Percentiles rank a stretch among this genome's conserved stretches.
Conservation (phyloP, 164 flowering plant genomes). For the Berberis vulgaris region DNA sequence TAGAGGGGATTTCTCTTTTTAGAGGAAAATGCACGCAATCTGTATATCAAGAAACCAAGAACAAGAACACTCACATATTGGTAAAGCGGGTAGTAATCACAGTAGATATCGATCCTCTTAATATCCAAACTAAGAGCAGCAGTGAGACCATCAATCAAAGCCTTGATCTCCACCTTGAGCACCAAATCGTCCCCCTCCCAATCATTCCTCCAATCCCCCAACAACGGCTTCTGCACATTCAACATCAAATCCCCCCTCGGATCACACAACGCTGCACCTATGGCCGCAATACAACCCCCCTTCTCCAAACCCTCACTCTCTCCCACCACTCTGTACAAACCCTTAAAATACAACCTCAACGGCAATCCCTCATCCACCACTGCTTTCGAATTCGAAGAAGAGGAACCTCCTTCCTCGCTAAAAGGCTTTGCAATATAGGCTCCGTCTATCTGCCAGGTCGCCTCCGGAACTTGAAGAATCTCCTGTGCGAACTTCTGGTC, state of each 20-base stretch:
- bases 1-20: too few species aligned
- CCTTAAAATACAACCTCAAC: conserved; percentile 58
- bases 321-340: conserved; percentile 41
- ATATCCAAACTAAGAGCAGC: conserved; percentile 47
- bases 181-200: conserved; percentile 12
- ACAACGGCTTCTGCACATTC: conserved; percentile 43
- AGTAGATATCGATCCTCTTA: conserved; percentile 30
- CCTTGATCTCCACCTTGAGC: conserved; percentile 33
- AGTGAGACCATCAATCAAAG: conserved; percentile 61
- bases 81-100: conserved; percentile 36
- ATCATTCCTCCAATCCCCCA: conserved; percentile 6
- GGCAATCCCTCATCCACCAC: background rate
- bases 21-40: background rate
- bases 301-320: conserved; percentile 4
- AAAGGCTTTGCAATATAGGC: conserved; percentile 40
- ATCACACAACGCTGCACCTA: conserved; percentile 69
- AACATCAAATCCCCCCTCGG: conserved; percentile 34
- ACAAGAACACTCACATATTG: conserved; percentile 45
- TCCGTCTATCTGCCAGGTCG: conserved; percentile 43
- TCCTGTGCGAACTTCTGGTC: conserved; percentile 47
- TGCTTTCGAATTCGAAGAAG: conserved; percentile 1
- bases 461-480: conserved; percentile 38
- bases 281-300: conserved; percentile 11
- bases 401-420: conserved; percentile 11
- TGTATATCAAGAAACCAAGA: background rate